Base-by-base conservation (phyloP, 2,329 filamentous ascomycete genomes). In the Fusarium concolor region DNA sequence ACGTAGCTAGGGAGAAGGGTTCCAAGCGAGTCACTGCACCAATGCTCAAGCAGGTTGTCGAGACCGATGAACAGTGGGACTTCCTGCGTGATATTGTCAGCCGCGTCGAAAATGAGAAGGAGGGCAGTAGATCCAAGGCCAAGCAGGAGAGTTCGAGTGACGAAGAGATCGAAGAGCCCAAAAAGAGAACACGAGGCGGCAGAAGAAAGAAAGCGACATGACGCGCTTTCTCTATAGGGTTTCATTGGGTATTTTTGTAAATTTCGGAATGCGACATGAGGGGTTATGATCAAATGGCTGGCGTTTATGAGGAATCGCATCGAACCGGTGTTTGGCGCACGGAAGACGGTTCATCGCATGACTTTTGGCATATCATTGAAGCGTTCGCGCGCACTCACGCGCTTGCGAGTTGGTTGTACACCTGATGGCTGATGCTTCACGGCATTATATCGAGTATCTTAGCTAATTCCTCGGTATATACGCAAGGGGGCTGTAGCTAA, bases 11-110 rank as follows among this genome's bases (percentile, higher is more conserved):
- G 71, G 87, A 91, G 63, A 93, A 92, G 77, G 92, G 90, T 67
- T 94, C 93, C 1, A 97, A 97, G 81, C 89, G 94, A 68, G 92
- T 99, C 70, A 94, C 93, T 17, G 93, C 94, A 3, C 86, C 90
- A 57, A 97, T 98, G 86, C 86, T 99, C 70, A 98, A 98, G 82
- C 89, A 92, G 67, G 95, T 96, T 12, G 90, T 99, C 39, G 88
- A 92, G 77, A 90, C 89, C 26, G 93, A 97, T 76, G 93, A 96
- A 68, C 93, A 97, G 76, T 95, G 97, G 82, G 96, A 99, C 80
- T 99, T 98, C 74, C 81, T 99, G 64, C 86, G 89, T 62, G 94
- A 98, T 51, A 97, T 97, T 73, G 94, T 97, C 52, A 86, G 89
- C 73, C 95, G 95, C 76, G 90, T 97, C 1, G 91, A 86, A 67